Conservation (phyloP, 2,329 filamentous ascomycete genomes). For the Nemania bipapillata region DNA sequence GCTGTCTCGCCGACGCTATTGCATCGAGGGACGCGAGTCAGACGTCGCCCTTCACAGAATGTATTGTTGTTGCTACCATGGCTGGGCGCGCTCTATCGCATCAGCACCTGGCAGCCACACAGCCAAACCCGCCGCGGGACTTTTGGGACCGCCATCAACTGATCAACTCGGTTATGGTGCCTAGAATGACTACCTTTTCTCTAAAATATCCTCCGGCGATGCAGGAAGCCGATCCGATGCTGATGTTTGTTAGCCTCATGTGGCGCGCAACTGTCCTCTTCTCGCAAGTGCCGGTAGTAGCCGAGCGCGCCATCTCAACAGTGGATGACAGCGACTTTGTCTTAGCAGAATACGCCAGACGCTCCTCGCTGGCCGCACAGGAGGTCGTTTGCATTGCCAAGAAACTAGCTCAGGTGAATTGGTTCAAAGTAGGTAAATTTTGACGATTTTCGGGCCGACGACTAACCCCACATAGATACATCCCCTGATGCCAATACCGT, state of each 20-base stretch:
- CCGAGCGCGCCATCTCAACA: slow-evolving; percentile 9
- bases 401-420: slow-evolving; percentile 23
- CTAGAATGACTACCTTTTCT: slow-evolving; percentile 21
- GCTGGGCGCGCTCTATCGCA: slow-evolving; percentile 25
- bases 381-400: slow-evolving; percentile 21
- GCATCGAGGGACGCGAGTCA: slow-evolving; percentile 23
- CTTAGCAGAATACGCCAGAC: slow-evolving; percentile 15
- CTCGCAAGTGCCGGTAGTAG: slow-evolving; percentile 16
- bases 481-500: slow-evolving; percentile 23
- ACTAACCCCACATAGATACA: slow-evolving; percentile 14
- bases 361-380: slow-evolving; percentile 23
- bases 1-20: slow-evolving; percentile 51
- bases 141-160: slow-evolving; percentile 23
- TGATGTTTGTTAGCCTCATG: slow-evolving; percentile 20
- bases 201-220: slow-evolving; percentile 11
- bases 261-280: slow-evolving; percentile 23
- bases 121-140: slow-evolving; percentile 16
- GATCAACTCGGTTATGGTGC: slow-evolving; percentile 20
- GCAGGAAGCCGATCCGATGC: slow-evolving; percentile 24
- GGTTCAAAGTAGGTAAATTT: slow-evolving; percentile 20
- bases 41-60: slow-evolving; percentile 24
- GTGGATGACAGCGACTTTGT: slow-evolving; percentile 17
- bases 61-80: slow-evolving; percentile 25
- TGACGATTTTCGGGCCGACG: background rate
- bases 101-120: slow-evolving; percentile 15